Base-by-base conservation (phyloP, 352 stramenopile genomes). In the Pythium scleroteichum region DNA sequence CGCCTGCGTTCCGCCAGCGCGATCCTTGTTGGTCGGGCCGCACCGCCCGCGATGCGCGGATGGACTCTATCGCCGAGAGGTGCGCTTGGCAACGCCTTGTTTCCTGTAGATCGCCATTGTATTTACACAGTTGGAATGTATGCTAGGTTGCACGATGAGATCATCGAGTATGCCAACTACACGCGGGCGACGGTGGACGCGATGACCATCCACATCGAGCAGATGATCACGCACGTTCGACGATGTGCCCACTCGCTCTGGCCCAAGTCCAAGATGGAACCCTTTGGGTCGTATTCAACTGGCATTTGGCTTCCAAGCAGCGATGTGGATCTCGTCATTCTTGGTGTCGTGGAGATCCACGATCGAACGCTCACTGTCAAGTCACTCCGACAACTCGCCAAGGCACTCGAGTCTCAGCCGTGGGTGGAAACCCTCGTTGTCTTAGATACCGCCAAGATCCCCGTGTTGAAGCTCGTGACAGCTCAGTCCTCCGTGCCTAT, bases 281-380 rank as follows among this genome's bases (percentile, higher is more conserved):
- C 83, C 0, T 95, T 91, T 52, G 86, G 86, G 2, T 94, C 84
- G 20, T 95, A 94, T 62, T 90, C 86, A 32, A 95, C 86, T 1
- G 86, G 86, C 26, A 90, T 95, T 57, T 95, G 86, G 86, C 71
- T 95, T 13, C 86, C 86, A 17, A 92, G 77, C 52, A 95, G 86
- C 47, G 86, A 95, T 52, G 82, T 95, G 27, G 86, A 95, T 41
- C 73, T 95, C 19, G 86, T 95, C 3, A 89, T 95, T 44, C 39
- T 95, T 14, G 59, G 63, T 23, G 82, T 89, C 1, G 64, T 90
- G 14, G 80, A 88, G 57, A 73, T 86, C 55, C 82, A 87, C 32
- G 81, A 90, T 55, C 66, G 73, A 0, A 74, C 71, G 40, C 38
- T 82, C 27, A 90, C 76, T 4, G 72, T 82, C 22, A 81, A 76